Evolutionary conservation across 176 grass and related monocot genomes (phyloP), one percentile per base, ranked within the genome.

Genomic region (Raddia distichophylla): DNA sequence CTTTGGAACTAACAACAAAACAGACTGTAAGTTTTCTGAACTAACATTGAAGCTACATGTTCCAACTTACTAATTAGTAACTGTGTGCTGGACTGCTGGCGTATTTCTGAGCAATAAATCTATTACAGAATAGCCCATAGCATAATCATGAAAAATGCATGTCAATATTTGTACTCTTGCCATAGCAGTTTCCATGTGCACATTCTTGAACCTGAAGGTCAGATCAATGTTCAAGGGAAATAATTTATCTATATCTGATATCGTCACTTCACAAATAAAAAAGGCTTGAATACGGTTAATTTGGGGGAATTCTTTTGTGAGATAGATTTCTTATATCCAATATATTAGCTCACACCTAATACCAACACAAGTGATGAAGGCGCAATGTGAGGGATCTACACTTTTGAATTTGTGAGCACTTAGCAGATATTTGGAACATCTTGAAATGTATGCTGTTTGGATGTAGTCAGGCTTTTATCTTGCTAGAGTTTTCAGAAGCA

Each of bases 21-120:
- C 73, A 82, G 7, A 17, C 79, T 62, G 88, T 90, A 90, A 82
- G 56, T 60, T 74, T 34, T 78, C 69, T 83, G 16, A 82, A 79
- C 67, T 60, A 16, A 62, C 62, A 33, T 2, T 73, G 17, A 4
- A 8, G 64, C 46, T 75, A 60, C n/a, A 58, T 54, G 14, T 35
- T 75, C 5, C 17, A 27, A 20, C 44, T 67, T 67, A 59, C 18
- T 59, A 67, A 50, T 86, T 65, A 56, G 35, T 67, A 67, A 45
- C 40, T 84, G 8, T 58, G 9, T 34, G 1, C 16, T 33, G 67
- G 8, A 47, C 5, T 34, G 1, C 16, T 33, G 67, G 33, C 55
- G 60, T 81, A 61, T 71, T 69, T 71, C 42, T 49, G 54, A 45
- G 44, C 7, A 35, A 19, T 74, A 57, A 42, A 58, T 58, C 42